These are phyloP conservation scores for Candida tammaniensis DNA, from an alignment of 805 yeast genomes.

Conservation along the genomic window DNA sequence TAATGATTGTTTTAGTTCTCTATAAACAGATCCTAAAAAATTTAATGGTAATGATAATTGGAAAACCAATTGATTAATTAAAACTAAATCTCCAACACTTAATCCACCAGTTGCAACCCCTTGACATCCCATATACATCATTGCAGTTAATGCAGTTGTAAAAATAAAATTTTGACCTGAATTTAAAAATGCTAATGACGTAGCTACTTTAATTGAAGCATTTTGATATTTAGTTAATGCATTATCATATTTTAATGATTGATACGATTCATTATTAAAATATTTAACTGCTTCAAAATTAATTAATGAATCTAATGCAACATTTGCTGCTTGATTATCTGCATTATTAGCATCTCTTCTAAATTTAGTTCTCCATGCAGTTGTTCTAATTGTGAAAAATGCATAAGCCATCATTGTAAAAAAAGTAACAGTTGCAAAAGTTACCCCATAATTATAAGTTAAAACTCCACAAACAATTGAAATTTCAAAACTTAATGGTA, in stretches of 20 bases:
- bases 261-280: slow-evolving; percentile 85
- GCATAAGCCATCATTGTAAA: slow-evolving; percentile 88
- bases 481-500: slow-evolving; percentile 91
- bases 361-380: slow-evolving; percentile 94
- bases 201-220: slow-evolving; percentile 77
- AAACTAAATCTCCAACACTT: slow-evolving; percentile 91
- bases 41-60: slow-evolving; percentile 93
- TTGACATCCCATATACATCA: slow-evolving; percentile 97
- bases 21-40: slow-evolving; percentile 90
- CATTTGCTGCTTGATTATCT: slow-evolving; percentile 92
- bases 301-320: slow-evolving; percentile 89
- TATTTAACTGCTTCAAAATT: slow-evolving; percentile 94
- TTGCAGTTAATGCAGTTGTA: slow-evolving; percentile 86
- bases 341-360: slow-evolving; percentile 86
- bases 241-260: slow-evolving; percentile 73
- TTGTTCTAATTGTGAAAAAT: slow-evolving; percentile 82
- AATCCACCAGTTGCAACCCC: slow-evolving; percentile 83
- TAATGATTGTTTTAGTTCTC: slow-evolving; percentile 89
- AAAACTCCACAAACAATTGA: slow-evolving; percentile 89
- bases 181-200: slow-evolving; percentile 74
- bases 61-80: slow-evolving; percentile 93
- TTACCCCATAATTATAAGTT: slow-evolving; percentile 86
- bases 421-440: slow-evolving; percentile 86
- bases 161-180: slow-evolving; percentile 79
- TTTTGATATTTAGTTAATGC: slow-evolving; percentile 73